Conservation (phyloP, 257 asterid genomes). For the Solanum clarkiae region DNA sequence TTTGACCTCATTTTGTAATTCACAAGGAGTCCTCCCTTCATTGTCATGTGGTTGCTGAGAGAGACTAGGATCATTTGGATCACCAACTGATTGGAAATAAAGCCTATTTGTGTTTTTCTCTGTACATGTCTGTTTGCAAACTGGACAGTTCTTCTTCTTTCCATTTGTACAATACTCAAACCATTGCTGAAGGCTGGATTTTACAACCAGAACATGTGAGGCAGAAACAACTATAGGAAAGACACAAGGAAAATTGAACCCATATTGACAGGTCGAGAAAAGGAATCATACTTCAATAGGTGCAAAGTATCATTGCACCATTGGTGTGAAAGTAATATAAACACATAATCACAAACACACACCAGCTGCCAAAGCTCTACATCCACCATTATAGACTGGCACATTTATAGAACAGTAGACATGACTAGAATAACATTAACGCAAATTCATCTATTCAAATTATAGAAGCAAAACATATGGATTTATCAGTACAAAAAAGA, state of each 20-base stretch:
- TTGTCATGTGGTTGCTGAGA: conserved; percentile 37
- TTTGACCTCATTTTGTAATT: conserved; percentile 47
- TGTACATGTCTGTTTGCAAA: conserved; percentile 79
- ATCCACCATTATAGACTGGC: neutral
- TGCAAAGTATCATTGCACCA: neutral
- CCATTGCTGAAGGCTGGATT: conserved; percentile 82
- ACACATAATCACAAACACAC: neutral
- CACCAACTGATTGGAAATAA: conserved; percentile 82
- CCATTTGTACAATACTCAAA: conserved; percentile 80
- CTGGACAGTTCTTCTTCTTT: conserved; percentile 88
- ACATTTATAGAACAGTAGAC: neutral
- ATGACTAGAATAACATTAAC: neutral
- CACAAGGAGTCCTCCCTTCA: conserved; percentile 30
- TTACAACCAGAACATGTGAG: conserved; percentile 1
- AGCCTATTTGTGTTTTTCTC: conserved; percentile 57
- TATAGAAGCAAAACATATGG: neutral
- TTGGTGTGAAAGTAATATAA: neutral
- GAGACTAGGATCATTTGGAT: conserved; percentile 32
- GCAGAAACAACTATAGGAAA: neutral
- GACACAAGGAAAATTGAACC: neutral
- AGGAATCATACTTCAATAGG: neutral
- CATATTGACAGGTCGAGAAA: neutral
- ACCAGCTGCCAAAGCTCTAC: neutral
- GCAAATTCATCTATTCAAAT: neutral
- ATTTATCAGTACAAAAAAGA: neutral